Evolutionary conservation across 2,329 filamentous ascomycete species (phyloP), one percentile per base, ranked within the genome.

Genomic region (Fusarium continuum): DNA sequence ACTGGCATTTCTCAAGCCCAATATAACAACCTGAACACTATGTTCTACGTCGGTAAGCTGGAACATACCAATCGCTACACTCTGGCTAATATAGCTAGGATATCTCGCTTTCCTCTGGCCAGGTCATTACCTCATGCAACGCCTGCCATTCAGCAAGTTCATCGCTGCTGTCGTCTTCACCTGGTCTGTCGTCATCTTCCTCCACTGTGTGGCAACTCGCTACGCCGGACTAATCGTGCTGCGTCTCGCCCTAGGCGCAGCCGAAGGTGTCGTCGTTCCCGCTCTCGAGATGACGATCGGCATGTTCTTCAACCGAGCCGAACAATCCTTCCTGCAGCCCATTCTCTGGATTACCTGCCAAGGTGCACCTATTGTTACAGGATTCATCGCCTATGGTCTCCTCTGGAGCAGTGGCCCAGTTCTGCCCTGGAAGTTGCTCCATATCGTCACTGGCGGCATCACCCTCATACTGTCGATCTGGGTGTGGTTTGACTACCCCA

Each of bases 201-300:
- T 79, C 2, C 77, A 79, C 52, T 78, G 74, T 51, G 70, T 74
- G 3, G 77, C 72, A 0, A 70, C 67, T 2, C 69, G 45, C 4
- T 79, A 79, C 38, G 75, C 69, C 3, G 76, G 74, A 1, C 70
- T 79, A 0, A 61, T 78, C 2, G 72, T 74, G 5, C 65, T 78
- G 16, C 75, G 77, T 0, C 64, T 79, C 6, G 67, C 75, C 3
- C 71, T 78, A 0, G 77, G 77, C 3, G 73, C 71, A 11, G 67
- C 70, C 1, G 76, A 78, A 51, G 70, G 76, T 0, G 72, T 73
- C 10, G 66, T 79, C 4, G 75, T 79, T 2, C 77, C 77, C 0
- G 76, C 76, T 3, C 74, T 79, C 67, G 77, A 79, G 26, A 75
- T 79, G 41, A 78, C 77, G 0, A 74, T 79, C 9, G 74, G 73